A percentile compares a stretch with the other conserved stretches of the same genome.
These are phyloP conservation scores for Raffaelea ambrosiae DNA, from an alignment of 2,329 filamentous ascomycete species.

Conservation along the genomic window DNA sequence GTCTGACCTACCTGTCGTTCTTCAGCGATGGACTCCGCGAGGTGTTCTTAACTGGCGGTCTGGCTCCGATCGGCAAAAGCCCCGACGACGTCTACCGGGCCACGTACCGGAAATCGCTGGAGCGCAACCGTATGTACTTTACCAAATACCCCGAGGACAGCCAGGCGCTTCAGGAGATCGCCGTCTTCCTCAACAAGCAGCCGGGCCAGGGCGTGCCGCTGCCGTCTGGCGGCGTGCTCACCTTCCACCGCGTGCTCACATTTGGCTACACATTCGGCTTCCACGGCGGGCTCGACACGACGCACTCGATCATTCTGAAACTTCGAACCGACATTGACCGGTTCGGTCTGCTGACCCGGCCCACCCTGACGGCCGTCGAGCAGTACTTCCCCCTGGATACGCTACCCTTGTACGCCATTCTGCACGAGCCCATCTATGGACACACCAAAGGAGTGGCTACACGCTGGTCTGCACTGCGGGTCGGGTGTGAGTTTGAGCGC, in stretches of 20 bases:
- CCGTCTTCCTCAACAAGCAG: conserved; percentile 53
- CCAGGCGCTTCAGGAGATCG: conserved; percentile 56
- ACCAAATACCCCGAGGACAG: conserved; percentile 77
- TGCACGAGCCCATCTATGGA: conserved; percentile 87
- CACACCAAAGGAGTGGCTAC: conserved; percentile 54
- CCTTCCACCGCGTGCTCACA: conserved; percentile 65
- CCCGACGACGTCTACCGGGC: conserved; percentile 69
- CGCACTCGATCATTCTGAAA: conserved; percentile 67
- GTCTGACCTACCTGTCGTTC: conserved; percentile 74
- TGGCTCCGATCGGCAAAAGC: conserved; percentile 64
- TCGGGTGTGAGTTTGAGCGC: conserved; percentile 39
- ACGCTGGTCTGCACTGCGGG: conserved; percentile 65
- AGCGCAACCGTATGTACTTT: conserved; percentile 75
- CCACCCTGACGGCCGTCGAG: conserved; percentile 63
- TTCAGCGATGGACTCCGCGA: conserved; percentile 71
- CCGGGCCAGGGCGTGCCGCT: conserved; percentile 45
- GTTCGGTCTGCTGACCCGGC: conserved; percentile 66
- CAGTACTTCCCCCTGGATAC: conserved; percentile 61
- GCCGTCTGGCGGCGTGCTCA: conserved; percentile 65
- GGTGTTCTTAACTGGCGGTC: conserved; percentile 74
- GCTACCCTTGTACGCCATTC: conserved; percentile 71
- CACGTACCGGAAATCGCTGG: conserved; percentile 59
- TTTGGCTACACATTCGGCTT: conserved; percentile 71
- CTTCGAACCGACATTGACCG: conserved; percentile 65
- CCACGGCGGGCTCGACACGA: conserved; percentile 65